phyloP scores from a whole-genome alignment of 495 filamentous ascomycete species.

The Neurospora discreta region DNA sequence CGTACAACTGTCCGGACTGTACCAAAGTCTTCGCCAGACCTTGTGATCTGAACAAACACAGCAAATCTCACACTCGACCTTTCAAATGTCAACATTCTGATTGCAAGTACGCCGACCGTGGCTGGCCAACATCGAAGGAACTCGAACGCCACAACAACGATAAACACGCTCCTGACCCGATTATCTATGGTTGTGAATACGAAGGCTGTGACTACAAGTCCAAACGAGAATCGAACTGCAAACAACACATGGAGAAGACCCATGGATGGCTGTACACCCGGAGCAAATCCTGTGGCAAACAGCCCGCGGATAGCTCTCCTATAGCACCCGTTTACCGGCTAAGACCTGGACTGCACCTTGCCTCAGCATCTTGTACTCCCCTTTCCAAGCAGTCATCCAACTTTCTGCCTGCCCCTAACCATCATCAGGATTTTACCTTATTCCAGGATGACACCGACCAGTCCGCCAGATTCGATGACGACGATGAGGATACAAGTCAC shows the following conservation, averaged over 20 bases:
- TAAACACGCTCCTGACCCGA: constrained; percentile 68
- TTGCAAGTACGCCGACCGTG: constrained; percentile 76
- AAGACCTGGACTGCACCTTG: neutral
- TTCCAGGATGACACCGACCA: constrained; percentile 11
- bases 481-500: constrained; percentile 9
- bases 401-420: neutral
- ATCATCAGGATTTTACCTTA: constrained; percentile 14
- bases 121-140: constrained; percentile 96
- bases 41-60: constrained; percentile 88
- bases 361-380: neutral
- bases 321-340: neutral
- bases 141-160: constrained; percentile 89
- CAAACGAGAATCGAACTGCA: constrained; percentile 94
- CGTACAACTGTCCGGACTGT: constrained; percentile 38
- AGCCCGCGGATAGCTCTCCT: neutral
- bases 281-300: constrained; percentile 67
- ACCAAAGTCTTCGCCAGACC: constrained; percentile 77
- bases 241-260: constrained; percentile 98
- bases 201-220: constrained; percentile 79
- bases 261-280: constrained; percentile 81
- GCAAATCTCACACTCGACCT: constrained; percentile 89
- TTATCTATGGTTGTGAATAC: constrained; percentile 64
- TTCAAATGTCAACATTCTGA: constrained; percentile 69
- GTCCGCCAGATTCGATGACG: constrained; percentile 10
- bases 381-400: neutral